Conservation (phyloP, 257 asterid genomes). For the Solanum pimpinellifolium region DNA sequence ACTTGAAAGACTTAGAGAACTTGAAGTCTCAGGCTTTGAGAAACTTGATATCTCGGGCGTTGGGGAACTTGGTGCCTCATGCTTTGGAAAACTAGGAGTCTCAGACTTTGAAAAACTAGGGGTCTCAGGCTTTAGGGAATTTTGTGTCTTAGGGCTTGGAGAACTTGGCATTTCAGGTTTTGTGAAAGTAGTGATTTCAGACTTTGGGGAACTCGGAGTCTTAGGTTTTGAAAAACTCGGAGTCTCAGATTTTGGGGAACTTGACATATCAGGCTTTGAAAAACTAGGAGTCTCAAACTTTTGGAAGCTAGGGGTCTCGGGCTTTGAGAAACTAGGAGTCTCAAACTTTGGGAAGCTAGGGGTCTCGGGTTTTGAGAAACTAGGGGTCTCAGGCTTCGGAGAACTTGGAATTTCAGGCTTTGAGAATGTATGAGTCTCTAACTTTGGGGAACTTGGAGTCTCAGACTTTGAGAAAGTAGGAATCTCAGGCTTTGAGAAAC, state of each 20-base stretch:
- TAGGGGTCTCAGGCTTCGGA: neutral
- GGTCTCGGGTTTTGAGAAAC: neutral
- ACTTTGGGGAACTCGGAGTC: neutral
- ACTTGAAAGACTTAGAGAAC: neutral
- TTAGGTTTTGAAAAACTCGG: neutral
- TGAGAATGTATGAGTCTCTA: too few species aligned
- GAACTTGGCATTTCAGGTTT: neutral
- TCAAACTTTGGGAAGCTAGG: neutral
- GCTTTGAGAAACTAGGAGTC: neutral
- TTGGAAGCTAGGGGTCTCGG: fast-evolving
- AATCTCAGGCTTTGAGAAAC: neutral
- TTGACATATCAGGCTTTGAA: neutral
- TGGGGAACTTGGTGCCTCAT: fast-evolving
- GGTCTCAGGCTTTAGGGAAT: too few species aligned
- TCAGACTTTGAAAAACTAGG: too few species aligned
- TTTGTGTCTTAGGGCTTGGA: neutral
- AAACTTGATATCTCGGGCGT: fast-evolving
- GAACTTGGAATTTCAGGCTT: too few species aligned
- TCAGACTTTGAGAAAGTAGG: neutral
- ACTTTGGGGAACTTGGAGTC: neutral
- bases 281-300: neutral
- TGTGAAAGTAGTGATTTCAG: neutral
- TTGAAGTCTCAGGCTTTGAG: neutral
- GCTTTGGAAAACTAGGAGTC: neutral
- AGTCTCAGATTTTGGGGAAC: neutral